Conservation (phyloP, 768 basidiomycete species). For the Gloeophyllum trabeum region DNA sequence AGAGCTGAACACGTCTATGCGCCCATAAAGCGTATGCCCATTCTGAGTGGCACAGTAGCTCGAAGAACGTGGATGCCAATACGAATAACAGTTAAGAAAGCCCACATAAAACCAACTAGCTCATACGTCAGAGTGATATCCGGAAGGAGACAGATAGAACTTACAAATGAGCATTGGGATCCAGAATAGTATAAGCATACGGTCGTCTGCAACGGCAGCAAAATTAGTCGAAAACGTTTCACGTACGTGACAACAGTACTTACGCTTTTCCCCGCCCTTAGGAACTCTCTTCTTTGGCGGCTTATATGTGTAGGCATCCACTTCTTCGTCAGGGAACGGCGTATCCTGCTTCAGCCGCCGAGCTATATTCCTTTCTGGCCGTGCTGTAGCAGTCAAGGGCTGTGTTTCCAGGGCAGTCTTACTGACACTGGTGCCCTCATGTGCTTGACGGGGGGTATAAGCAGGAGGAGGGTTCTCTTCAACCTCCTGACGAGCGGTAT, state of each 20-base stretch:
- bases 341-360: constrained; percentile 27
- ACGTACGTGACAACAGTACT: constrained; percentile 13
- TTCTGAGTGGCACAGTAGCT: neutral
- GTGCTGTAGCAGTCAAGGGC: constrained; percentile 7
- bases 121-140: neutral
- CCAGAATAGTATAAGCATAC: constrained; percentile 82
- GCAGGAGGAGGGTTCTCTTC: constrained; percentile 8
- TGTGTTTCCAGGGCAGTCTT: too few relatives aligned
- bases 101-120: constrained; percentile 22
- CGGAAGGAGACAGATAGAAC: constrained; percentile 17
- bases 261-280: constrained; percentile 58
- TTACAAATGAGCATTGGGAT: constrained; percentile 71
- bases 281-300: constrained; percentile 33
- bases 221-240: neutral
- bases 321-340: constrained; percentile 53
- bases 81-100: constrained; percentile 7
- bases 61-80: neutral
- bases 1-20: too few relatives aligned
- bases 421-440: constrained; percentile 7
- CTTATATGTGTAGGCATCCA: constrained; percentile 57
- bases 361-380: constrained; percentile 20
- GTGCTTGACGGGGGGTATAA: constrained; percentile 3
- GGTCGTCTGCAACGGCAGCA: constrained; percentile 43
- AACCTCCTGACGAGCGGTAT: constrained; percentile 25
- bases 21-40: neutral